Base-by-base conservation (phyloP, 257 asterid genomes). In the Solanum corneliomulleri region DNA sequence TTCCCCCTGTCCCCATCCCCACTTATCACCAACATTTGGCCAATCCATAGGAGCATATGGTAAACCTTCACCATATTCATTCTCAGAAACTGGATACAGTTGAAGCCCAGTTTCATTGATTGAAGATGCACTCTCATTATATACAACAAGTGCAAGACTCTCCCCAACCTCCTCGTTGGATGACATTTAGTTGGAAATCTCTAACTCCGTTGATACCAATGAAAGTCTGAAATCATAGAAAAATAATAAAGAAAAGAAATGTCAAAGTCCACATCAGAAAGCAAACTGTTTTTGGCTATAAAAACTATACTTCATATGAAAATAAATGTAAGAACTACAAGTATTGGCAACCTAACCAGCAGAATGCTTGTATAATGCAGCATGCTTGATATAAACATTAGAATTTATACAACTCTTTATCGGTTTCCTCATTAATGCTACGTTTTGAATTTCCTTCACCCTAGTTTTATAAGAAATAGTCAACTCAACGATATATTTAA, bases 1-100 rank as follows among this genome's bases (percentile, higher is more conserved):
- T 56, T 93, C 88, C 98, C 99, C 98, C 99, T 0, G 89, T 94
- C 90, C 86, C 99, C 98, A 96, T 12, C 89, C 83, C 99, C 60
- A 49, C 21, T 49, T 49, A 49, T 49, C 60, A 16, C 60, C 21
- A 15, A 6, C 58, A 49, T 49, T 49, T 49, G 60, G 60, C 60
- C 21, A 49, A 49, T 49, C 60, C 4, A 15, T 8, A 14, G 3
- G 60, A 71, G 98, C 98, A 89, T 96, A 94, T 25, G 98, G 99
- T 86, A 91, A 92, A 87, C 99, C 99, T 90, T 49, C 21, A 6
- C 60, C 60, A 15, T 2, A 49, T 20, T 49, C 60, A 49, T 49
- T 6, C 20, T 49, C 77, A 58, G 92, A 84, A 42, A 95, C 98
- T 12, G 98, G 93, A 86, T 88, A 93, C 70, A 95, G 91, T 49